These are phyloP conservation scores for Harringtonia aguacate DNA, from an alignment of 2,329 filamentous ascomycete genomes.

Conservation along the genomic window DNA sequence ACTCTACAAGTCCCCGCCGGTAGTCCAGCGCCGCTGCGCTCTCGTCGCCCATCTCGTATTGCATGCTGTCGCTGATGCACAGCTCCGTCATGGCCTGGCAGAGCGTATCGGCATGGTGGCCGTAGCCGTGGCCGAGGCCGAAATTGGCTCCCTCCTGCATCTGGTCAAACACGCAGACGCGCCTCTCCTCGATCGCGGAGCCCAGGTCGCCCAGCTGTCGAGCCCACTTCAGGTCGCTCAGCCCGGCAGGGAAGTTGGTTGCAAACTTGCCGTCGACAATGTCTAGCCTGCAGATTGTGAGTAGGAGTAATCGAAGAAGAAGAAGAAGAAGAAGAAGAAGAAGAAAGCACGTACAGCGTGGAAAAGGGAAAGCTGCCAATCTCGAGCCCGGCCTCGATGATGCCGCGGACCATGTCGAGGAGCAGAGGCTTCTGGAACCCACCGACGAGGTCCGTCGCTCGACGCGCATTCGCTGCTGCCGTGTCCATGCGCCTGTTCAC, in stretches of 20 bases:
- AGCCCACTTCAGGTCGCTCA: slow-evolving; percentile 7
- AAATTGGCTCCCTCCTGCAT: background rate
- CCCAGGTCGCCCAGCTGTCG: slow-evolving; percentile 2
- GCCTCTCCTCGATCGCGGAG: background rate
- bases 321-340: background rate
- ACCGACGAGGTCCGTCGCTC: background rate
- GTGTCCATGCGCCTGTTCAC: background rate
- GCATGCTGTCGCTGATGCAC: slow-evolving; percentile 5
- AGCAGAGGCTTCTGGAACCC: background rate
- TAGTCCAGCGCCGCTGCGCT: background rate
- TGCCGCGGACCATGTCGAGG: slow-evolving; percentile 3
- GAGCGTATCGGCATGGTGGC: background rate
- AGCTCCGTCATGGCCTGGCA: slow-evolving; percentile 7
- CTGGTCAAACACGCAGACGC: slow-evolving; percentile 5
- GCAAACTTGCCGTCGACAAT: slow-evolving; percentile 3
- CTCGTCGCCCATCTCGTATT: no score
- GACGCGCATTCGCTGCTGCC: background rate
- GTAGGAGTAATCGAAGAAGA: background rate
- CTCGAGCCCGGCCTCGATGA: slow-evolving; percentile 1
- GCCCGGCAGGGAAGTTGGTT: slow-evolving; percentile 2
- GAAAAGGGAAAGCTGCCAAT: slow-evolving; percentile 7
- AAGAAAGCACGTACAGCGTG: slow-evolving; percentile 7
- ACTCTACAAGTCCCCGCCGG: slow-evolving; percentile 7
- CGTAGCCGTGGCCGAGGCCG: background rate
- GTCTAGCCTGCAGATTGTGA: slow-evolving; percentile 6